Conservation (phyloP, 805 yeast species). For the Saccharomycopsis babjevae region DNA sequence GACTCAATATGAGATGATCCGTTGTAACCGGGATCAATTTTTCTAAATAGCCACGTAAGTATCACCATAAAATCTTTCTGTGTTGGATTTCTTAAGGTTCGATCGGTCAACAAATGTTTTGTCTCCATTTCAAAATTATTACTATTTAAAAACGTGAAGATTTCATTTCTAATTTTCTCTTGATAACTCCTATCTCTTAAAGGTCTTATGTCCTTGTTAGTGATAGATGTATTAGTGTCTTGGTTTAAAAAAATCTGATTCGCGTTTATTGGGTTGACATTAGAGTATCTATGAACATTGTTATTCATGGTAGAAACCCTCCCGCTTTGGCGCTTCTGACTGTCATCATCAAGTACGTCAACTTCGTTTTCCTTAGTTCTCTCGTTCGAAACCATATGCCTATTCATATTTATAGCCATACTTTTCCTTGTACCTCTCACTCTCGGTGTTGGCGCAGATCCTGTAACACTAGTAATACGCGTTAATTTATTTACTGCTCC, state of each 20-base stretch:
- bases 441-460: not conserved
- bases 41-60: slow-evolving; percentile 69
- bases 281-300: not conserved
- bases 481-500: not conserved
- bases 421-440: slow-evolving; percentile 1
- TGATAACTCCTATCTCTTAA: slow-evolving; percentile 65
- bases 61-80: slow-evolving; percentile 75
- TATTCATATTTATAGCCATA: not conserved
- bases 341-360: not conserved
- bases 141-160: slow-evolving; percentile 50
- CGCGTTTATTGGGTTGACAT: not conserved
- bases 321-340: not conserved
- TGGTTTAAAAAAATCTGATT: not conserved
- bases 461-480: not conserved
- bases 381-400: not conserved
- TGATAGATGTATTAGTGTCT: not conserved
- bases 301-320: not conserved
- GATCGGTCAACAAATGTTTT: slow-evolving; percentile 56
- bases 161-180: slow-evolving; percentile 51
- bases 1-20: slow-evolving; percentile 44
- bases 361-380: not conserved
- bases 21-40: slow-evolving; percentile 69
- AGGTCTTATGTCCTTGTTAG: slow-evolving; percentile 58
- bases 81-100: slow-evolving; percentile 65
- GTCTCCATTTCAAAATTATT: slow-evolving; percentile 68